Evolutionary conservation across 2,329 filamentous ascomycete species (phyloP).

Genomic region (Paraphoma sp.): DNA sequence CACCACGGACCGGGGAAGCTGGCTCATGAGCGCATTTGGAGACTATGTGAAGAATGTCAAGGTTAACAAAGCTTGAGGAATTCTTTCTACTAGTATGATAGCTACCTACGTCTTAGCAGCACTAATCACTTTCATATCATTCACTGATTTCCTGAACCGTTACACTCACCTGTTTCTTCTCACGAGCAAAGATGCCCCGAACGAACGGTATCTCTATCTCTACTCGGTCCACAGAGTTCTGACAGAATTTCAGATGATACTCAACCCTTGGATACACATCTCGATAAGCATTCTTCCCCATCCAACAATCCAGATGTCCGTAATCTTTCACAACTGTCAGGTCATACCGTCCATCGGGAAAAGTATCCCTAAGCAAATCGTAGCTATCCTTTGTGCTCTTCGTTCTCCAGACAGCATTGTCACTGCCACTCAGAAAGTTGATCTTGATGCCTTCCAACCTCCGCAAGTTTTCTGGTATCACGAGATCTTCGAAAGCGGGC

Average conservation of each 20-base stretch:
- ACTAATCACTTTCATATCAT: too few species aligned
- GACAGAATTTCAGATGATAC: slow-evolving; percentile 8
- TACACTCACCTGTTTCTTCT: too few species aligned
- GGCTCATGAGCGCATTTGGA: too few species aligned
- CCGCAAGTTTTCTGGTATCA: slow-evolving; percentile 9
- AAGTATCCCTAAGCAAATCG: slow-evolving; percentile 59
- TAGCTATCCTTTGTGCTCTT: slow-evolving; percentile 63
- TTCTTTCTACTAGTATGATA: too few species aligned
- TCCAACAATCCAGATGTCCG: slow-evolving; percentile 68
- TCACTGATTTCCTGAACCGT: too few species aligned
- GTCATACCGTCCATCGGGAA: slow-evolving; percentile 58
- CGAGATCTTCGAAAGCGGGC: slow-evolving; percentile 8
- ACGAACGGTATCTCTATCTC: background rate
- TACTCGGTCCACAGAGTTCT: background rate
- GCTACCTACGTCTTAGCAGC: too few species aligned
- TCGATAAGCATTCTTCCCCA: slow-evolving; percentile 64
- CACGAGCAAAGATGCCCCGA: too few species aligned
- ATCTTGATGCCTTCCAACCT: slow-evolving; percentile 16
- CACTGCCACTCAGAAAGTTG: slow-evolving; percentile 17
- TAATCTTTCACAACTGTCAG: slow-evolving; percentile 63
- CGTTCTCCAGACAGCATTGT: slow-evolving; percentile 62
- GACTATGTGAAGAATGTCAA: too few species aligned
- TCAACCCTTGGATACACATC: slow-evolving; percentile 64
- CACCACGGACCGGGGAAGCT: too few species aligned
- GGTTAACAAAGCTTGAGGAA: too few species aligned